Base-by-base conservation (phyloP, 1,284 basidiomycete species). In the Sutorius eximius region DNA sequence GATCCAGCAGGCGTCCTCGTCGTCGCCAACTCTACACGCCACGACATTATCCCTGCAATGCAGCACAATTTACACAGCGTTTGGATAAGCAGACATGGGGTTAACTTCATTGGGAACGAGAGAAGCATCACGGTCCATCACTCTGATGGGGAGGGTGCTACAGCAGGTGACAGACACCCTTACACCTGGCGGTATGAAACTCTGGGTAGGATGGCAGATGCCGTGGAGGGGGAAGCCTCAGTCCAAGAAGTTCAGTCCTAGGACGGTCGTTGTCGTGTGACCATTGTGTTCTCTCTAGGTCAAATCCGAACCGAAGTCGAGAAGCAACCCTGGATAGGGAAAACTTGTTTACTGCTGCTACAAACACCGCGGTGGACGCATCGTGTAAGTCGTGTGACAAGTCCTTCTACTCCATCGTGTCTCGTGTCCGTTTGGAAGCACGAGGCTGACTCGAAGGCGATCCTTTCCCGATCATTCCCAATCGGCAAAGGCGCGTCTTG, bases 11-110 rank as follows among this genome's bases (percentile, higher is more conserved):
- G 77, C 47, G 85, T 81, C 16, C 70, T 82, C 16, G 71, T 79
- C 47, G 75, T 85, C 12, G 85, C 86, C 32, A 81, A 83, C 59
- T 86, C 83, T 58, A 63, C 85, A 52, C 69, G 67, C 29, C 83
- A 86, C 58, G 85, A 87, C 60, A 77, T 83, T 57, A 74, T 73
- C 36, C 81, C 86, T 7, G 81, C 82, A 36, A 75, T 72, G 53
- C 67, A 72, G 56, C 69, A 80, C 15, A 79, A 79, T 0, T 66
- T 88, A 29, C 65, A 57, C n/a, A 82, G 78, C 32, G 79, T 82
- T 32, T 88, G 83, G 82, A 87, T 89, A 57, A 79, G 83, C 51
- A 74, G 86, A 32, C 65, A 76, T 54, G 76, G 73, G 3, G 76
- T 77, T n/a, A 69, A 59, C 38, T 63, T 76, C n/a, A 77, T 78